phyloP scores from a whole-genome alignment of 441 rosid species.

The Geranium incanum region DNA sequence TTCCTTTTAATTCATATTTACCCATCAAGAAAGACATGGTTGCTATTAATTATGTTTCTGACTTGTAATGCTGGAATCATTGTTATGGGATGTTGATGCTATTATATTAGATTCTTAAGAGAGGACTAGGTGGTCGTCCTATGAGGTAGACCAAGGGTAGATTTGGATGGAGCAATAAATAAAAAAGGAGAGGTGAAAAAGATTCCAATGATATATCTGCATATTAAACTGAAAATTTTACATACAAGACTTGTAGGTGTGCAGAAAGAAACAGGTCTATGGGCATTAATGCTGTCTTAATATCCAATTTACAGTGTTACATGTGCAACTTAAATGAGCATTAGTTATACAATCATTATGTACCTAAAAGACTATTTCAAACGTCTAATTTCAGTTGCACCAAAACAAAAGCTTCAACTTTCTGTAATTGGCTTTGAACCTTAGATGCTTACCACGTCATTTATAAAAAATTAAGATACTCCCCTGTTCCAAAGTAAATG shows the following conservation, averaged over 20 bases:
- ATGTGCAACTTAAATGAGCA: neutral
- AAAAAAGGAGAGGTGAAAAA: neutral
- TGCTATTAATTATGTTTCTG: conserved; percentile 20
- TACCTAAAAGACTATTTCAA: neutral
- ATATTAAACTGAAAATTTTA: too few species aligned
- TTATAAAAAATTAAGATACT: neutral
- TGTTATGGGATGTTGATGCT: conserved; percentile 5
- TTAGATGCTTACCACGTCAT: neutral
- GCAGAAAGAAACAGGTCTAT: too few species aligned
- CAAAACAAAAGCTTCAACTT: conserved; percentile 1
- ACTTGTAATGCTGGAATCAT: neutral
- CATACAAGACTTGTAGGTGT: too few species aligned
- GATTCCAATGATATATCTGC: neutral
- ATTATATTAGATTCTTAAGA: neutral
- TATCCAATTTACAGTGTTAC: neutral
- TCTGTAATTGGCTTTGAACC: neutral
- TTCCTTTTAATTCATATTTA: conserved; percentile 10
- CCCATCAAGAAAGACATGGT: neutral
- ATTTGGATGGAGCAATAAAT: neutral
- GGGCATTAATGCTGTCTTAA: neutral
- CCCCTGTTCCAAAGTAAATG: too few species aligned
- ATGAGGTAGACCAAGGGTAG: conserved; percentile 3
- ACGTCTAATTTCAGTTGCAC: neutral
- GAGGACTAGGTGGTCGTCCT: conserved; percentile 21
- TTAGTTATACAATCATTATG: neutral